Evolutionary conservation across 2,329 filamentous ascomycete species (phyloP).

Genomic region (Penicillium sp.): DNA sequence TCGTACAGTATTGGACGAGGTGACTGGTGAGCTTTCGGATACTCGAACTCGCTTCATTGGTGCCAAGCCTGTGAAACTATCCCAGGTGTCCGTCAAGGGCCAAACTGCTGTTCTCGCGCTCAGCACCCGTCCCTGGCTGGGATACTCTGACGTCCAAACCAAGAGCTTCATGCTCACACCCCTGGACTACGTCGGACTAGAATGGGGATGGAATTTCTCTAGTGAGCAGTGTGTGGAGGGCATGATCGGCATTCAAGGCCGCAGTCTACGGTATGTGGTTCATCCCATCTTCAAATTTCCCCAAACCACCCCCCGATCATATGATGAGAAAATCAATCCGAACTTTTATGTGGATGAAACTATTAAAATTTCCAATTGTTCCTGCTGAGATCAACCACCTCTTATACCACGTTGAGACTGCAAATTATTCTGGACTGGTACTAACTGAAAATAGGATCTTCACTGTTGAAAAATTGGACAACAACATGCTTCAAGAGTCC

Average conservation of each 20-base stretch:
- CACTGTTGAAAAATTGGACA: conserved; percentile 78
- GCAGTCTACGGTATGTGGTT: conserved; percentile 72
- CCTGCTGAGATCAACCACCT: conserved; percentile 68
- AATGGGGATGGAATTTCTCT: conserved; percentile 95
- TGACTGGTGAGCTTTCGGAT: conserved; percentile 92
- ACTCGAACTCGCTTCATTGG: conserved; percentile 93
- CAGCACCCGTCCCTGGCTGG: conserved; percentile 93
- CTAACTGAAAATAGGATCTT: conserved; percentile 64
- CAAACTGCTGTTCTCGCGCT: conserved; percentile 83
- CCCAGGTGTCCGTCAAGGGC: conserved; percentile 82
- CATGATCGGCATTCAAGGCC: conserved; percentile 88
- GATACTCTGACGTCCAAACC: conserved; percentile 83
- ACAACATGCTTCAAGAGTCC: conserved; percentile 81
- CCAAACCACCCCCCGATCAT: conserved; percentile 36
- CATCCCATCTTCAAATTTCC: conserved; percentile 21
- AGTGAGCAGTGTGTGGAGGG: conserved; percentile 91
- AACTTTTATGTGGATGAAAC: conserved; percentile 47
- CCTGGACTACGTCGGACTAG: conserved; percentile 79
- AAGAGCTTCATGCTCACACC: conserved; percentile 90
- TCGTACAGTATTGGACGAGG: conserved; percentile 88
- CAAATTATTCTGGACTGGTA: conserved; percentile 1
- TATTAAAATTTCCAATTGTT: conserved; percentile 75
- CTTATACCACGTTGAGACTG: neutral
- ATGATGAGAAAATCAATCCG: conserved; percentile 43
- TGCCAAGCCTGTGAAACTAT: conserved; percentile 83